phyloP scores from a whole-genome alignment of 768 basidiomycete species.

The Cystobasidium onofrii region DNA sequence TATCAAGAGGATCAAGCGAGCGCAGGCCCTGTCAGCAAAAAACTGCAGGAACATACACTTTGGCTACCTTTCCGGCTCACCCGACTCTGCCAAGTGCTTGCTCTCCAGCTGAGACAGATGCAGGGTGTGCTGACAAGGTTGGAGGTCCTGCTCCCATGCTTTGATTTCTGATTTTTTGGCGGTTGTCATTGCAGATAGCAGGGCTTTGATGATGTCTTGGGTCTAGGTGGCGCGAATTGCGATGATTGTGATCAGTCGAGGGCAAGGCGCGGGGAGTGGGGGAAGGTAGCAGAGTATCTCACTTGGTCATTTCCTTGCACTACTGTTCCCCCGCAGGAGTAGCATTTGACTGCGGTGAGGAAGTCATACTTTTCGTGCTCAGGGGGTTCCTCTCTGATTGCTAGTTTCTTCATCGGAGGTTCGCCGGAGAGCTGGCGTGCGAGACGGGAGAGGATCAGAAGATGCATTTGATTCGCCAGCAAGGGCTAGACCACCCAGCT shows the following conservation, averaged over 20 bases:
- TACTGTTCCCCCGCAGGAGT: slow-evolving; percentile 52
- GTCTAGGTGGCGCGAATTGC: not conserved
- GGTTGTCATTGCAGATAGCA: slow-evolving; percentile 76
- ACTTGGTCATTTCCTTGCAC: slow-evolving; percentile 34
- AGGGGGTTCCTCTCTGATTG: slow-evolving; percentile 62
- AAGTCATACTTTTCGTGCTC: slow-evolving; percentile 76
- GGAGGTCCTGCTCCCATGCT: slow-evolving; percentile 94
- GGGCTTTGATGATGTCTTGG: slow-evolving; percentile 50
- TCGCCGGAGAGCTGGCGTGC: slow-evolving; percentile 65
- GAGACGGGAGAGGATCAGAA: too few species aligned
- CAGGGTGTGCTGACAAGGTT: slow-evolving; percentile 71
- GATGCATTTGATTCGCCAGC: too few species aligned
- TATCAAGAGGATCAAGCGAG: not conserved
- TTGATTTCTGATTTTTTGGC: slow-evolving; percentile 89
- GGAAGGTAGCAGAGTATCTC: not conserved
- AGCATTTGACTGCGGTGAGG: slow-evolving; percentile 61
- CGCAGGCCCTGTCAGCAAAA: not conserved
- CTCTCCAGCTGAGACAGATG: slow-evolving; percentile 51
- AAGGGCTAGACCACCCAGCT: too few species aligned
- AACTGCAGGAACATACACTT: not conserved
- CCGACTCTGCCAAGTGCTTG: slow-evolving; percentile 52
- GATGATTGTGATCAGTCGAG: not conserved
- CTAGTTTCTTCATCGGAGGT: slow-evolving; percentile 79
- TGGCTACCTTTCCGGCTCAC: too few species aligned
- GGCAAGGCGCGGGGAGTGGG: not conserved